Percentiles rank a stretch among this genome's conserved stretches.
These are phyloP conservation scores for Pharus latifolius DNA, from an alignment of 176 grass and related monocot genomes.

Conservation along the genomic window DNA sequence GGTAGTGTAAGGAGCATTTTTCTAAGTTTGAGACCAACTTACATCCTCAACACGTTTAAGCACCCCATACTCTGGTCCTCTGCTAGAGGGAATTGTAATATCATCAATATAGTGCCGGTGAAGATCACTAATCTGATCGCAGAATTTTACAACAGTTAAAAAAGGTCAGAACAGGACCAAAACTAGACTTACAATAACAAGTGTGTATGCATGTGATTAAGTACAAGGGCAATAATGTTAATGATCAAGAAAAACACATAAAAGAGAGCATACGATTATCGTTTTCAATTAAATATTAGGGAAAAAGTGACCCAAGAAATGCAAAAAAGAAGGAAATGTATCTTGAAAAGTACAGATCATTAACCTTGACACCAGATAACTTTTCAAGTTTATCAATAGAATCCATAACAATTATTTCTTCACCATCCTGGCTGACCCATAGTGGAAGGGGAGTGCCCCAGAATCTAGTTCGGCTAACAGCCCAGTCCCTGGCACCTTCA, in stretches of 20 bases:
- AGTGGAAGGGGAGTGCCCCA: conserved; percentile 97
- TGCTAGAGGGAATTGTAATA: conserved; percentile 90
- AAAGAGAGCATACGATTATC: background rate
- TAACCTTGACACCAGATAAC: conserved; percentile 89
- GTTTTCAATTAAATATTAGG: no score
- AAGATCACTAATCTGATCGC: conserved; percentile 73
- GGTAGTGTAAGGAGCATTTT: no score
- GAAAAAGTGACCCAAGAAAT: conserved; percentile 9
- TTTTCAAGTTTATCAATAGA: conserved; percentile 93
- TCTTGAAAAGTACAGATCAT: conserved; percentile 9
- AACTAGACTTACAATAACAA: background rate
- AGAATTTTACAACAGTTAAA: conserved; percentile 5
- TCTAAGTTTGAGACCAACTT: no score
- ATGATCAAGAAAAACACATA: background rate
- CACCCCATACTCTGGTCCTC: conserved; percentile 62
- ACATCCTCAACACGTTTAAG: conserved; percentile 96
- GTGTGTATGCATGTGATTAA: background rate
- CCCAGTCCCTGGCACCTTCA: conserved; percentile 98
- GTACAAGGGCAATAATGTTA: background rate
- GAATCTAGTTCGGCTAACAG: conserved; percentile 93
- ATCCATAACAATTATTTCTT: conserved; percentile 87
- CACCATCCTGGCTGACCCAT: conserved; percentile 88
- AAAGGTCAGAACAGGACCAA: background rate
- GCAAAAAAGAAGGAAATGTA: background rate
- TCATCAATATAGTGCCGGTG: conserved; percentile 95